Base-by-base conservation (phyloP, 2,329 filamentous ascomycete genomes). In the Taxawa tesnikishii region DNA sequence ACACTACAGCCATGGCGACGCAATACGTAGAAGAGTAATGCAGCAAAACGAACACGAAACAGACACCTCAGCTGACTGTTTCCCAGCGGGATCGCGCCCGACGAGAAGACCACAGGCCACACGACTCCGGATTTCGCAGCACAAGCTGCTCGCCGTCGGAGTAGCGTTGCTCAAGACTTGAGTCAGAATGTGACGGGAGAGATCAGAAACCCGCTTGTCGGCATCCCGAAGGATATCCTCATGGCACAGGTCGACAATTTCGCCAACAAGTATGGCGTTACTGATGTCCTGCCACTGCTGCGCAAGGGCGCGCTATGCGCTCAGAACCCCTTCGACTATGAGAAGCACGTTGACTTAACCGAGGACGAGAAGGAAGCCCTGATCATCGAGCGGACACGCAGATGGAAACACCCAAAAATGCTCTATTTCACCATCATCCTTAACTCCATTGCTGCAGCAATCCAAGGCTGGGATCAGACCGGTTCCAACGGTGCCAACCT, bases 231-330 rank as follows among this genome's bases (percentile, higher is more conserved):
- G 15, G 56, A 66, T 1, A 51, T 65, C 32, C 61, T 79, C 11
- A 49, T 76, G 23, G 49, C 54, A 14, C 59, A 72, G 38, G 73
- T 77, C 2, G 60, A 69, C 27, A 47, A 54, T 0, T 77, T 75
- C 47, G 69, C 67, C 29, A 59, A 67, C 15, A 33, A 59, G 19
- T 48, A 60, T 37, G 48, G 54, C n/a, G 42, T 69, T 27, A 41
- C 36, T 4, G 58, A 66, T 12, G 51, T 59, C 14, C 39, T 58
- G 8, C 51, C 55, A 4, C 43, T 61, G 0, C 42, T 70, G 28
- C 49, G 60, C 33, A 65, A 61, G 40, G 66, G 65, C 6, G 64
- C 65, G 5, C 49, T 69, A 4, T 50, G 68, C 12, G 66, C 66
- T 6, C 61, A 62, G 32, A 57, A 67, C 32, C 65, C 66, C 3